Evolutionary conservation across 257 asterid species (phyloP).

Genomic region (Scutellaria galericulata): DNA sequence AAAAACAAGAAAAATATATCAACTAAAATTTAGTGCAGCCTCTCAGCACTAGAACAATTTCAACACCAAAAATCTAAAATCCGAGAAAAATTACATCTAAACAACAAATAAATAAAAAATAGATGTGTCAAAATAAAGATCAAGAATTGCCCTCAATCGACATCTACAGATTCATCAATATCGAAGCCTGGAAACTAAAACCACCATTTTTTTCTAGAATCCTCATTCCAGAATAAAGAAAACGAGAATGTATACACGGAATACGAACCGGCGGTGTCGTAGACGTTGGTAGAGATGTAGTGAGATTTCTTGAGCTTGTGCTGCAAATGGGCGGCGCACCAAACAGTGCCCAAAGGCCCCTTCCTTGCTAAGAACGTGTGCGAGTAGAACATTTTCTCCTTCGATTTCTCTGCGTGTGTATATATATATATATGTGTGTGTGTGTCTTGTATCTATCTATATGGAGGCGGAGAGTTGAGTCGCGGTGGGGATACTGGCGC

Average conservation of each 20-base stretch:
- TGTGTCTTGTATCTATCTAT: not conserved
- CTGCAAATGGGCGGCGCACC: constrained; percentile 96
- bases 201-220: constrained; percentile 2
- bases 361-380: constrained; percentile 79
- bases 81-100: too few species aligned
- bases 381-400: constrained; percentile 76
- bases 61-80: too few species aligned
- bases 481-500: not conserved
- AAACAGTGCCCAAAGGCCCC: constrained; percentile 88
- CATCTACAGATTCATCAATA: not conserved
- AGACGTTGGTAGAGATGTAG: constrained; percentile 62
- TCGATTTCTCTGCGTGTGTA: constrained; percentile 9
- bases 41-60: too few species aligned
- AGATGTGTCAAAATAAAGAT: too few species aligned
- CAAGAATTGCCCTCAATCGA: not conserved
- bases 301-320: constrained; percentile 76
- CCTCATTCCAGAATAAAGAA: not conserved
- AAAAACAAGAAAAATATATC: too few species aligned
- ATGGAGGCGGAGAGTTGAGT: not conserved
- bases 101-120: too few species aligned
- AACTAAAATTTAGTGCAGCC: too few species aligned
- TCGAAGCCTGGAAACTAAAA: not conserved
- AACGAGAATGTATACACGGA: not conserved
- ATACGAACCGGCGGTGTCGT: constrained; percentile 65
- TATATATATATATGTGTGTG: not conserved